Base-by-base conservation (phyloP, 1,284 basidiomycete species). In the Ganoderma sp. region DNA sequence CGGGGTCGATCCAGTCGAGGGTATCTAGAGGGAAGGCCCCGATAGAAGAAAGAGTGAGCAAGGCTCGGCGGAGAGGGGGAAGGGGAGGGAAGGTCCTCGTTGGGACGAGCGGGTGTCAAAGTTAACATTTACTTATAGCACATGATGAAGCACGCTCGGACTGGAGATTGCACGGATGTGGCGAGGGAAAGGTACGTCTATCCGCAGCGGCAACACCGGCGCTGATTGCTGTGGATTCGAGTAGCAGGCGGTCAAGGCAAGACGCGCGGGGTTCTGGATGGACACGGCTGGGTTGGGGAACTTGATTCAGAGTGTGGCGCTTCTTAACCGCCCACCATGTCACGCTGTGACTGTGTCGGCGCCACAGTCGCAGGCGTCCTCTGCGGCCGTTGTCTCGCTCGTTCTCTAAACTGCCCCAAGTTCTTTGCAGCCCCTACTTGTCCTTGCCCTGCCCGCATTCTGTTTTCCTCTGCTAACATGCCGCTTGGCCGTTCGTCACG, bases 1-100 rank as follows among this genome's bases (percentile, higher is more conserved):
- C 22, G 57, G 39, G 37, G 56, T 58, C 56, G 56, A 60, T 25
- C 58, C 58, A 65, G 66, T 63, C 66, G 48, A 57, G 66, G 57
- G 57, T 59, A 52, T 50, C 43, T 15, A 28, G 28, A 65, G 48
- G n/a, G 52, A 54, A 39, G 48, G 48, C 19, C 45, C 17, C 54
- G 52, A 58, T 14, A 25, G 34, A 65, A 43, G 54, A 60, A 63
- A 57, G 52, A 28, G 17, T 37, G 52, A 54, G 37, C 14, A 6
- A 41, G 14, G 22, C 48, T 59, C 63, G 34, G 32, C 25, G 22
- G 42, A 17, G 54, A 57, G 28, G 25, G 28, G 63, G 12, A 43
- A 43, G 37, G 50, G 42, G 45, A 25, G 54, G 54, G 45, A 54
- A 34, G 37, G 50, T 50, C 57, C 7, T 32, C 22, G 34, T 41